Conservation (phyloP, 1,284 basidiomycete species). For the Pseudozyma sp. region DNA sequence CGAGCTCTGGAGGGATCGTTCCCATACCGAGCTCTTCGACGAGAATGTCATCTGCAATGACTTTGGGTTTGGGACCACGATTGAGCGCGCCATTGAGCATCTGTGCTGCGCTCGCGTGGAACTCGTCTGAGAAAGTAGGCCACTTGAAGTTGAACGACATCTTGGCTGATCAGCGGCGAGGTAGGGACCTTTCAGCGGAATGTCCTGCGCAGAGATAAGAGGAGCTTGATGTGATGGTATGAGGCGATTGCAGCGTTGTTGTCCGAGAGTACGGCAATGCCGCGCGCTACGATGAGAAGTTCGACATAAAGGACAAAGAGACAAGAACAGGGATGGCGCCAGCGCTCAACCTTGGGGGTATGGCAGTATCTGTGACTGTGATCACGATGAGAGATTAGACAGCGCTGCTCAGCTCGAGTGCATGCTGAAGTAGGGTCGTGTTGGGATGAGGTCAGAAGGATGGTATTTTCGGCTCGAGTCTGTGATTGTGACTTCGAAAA, state of each 20-base stretch:
- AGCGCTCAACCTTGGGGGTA: constrained; percentile 22
- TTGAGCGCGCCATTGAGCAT: constrained; percentile 70
- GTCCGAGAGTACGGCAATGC: not conserved
- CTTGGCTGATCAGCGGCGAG: not conserved
- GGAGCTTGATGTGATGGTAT: not conserved
- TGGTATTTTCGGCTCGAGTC: not conserved
- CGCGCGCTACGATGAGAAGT: constrained; percentile 7
- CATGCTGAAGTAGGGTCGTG: no score
- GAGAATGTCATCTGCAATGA: constrained; percentile 96
- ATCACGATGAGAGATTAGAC: not conserved
- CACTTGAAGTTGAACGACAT: constrained; percentile 99
- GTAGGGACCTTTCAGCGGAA: not conserved
- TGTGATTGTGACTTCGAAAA: not conserved
- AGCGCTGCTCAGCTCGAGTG: no score
- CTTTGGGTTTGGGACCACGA: constrained; percentile 80
- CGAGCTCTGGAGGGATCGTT: constrained; percentile 94
- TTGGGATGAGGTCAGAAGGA: not conserved
- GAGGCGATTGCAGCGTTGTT: not conserved
- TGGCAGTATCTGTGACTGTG: not conserved
- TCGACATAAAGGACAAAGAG: constrained; percentile 22
- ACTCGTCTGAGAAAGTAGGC: constrained; percentile 81
- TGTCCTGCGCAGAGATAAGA: no score
- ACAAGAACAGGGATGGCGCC: constrained; percentile 16
- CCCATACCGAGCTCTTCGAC: constrained; percentile 99
- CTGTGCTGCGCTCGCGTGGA: constrained; percentile 71